A percentile compares a stretch with the other conserved stretches of the same genome.
Conservation (phyloP, 2,329 filamentous ascomycete genomes). For the Triangularia setosa region DNA sequence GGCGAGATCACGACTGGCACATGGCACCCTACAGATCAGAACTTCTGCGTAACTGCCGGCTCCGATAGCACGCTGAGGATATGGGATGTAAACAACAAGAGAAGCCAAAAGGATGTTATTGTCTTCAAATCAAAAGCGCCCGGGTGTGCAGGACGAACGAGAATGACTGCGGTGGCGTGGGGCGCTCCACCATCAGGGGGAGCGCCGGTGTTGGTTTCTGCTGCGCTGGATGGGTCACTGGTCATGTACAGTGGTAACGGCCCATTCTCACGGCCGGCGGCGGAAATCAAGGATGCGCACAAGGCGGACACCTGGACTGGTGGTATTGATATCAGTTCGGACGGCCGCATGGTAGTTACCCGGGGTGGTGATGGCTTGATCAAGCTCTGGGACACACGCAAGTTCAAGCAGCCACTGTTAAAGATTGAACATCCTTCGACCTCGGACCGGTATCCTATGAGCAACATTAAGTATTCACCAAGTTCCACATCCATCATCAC, state of each 20-base stretch:
- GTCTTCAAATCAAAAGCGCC: slow-evolving; percentile 92
- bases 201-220: slow-evolving; percentile 72
- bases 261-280: slow-evolving; percentile 75
- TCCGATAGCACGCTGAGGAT: slow-evolving; percentile 94
- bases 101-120: slow-evolving; percentile 86
- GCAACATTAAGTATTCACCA: slow-evolving; percentile 86
- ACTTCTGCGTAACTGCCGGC: slow-evolving; percentile 83
- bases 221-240: slow-evolving; percentile 83
- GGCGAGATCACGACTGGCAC: slow-evolving; percentile 84
- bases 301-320: slow-evolving; percentile 82
- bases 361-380: slow-evolving; percentile 87
- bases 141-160: slow-evolving; percentile 81
- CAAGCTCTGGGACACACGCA: slow-evolving; percentile 95
- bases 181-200: slow-evolving; percentile 71
- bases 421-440: slow-evolving; percentile 76
- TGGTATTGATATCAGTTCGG: slow-evolving; percentile 83
- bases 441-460: slow-evolving; percentile 76
- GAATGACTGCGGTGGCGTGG: slow-evolving; percentile 93
- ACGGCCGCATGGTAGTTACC: slow-evolving; percentile 86
- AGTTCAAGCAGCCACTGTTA: slow-evolving; percentile 87
- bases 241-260: slow-evolving; percentile 91
- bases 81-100: slow-evolving; percentile 92
- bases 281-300: slow-evolving; percentile 82
- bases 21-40: slow-evolving; percentile 85
- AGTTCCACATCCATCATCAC: slow-evolving; percentile 81